These are phyloP conservation scores for Papiliotrema terrestris DNA, from an alignment of 1,284 basidiomycete species.

Conservation along the genomic window DNA sequence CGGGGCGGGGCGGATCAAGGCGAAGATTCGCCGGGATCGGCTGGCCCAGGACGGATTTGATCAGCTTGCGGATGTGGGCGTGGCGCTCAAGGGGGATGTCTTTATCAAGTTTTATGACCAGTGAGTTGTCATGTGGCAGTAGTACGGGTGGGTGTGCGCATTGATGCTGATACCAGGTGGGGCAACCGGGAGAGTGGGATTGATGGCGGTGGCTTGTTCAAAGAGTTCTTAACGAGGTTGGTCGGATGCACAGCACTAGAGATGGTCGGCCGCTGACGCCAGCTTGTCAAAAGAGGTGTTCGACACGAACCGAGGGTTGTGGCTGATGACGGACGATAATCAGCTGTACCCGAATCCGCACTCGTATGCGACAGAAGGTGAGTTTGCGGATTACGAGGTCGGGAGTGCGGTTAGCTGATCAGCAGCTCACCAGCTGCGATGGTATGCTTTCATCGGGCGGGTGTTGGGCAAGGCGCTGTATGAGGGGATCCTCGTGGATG, in stretches of 20 bases:
- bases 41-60: conserved; percentile 84
- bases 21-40: conserved; percentile 66
- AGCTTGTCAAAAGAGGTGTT: conserved; percentile 88
- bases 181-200: conserved; percentile 42
- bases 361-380: conserved; percentile 77
- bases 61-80: conserved; percentile 61
- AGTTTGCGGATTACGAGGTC: too few species aligned
- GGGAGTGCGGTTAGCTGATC: background rate
- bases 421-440: conserved; percentile 73
- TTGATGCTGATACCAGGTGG: conserved; percentile 18
- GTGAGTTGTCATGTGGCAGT: conserved; percentile 53
- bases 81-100: conserved; percentile 72
- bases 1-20: conserved; percentile 27
- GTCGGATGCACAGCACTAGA: conserved; percentile 22
- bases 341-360: conserved; percentile 95
- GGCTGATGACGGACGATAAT: conserved; percentile 83
- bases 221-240: conserved; percentile 83
- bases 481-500: conserved; percentile 93
- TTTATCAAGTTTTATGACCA: conserved; percentile 89
- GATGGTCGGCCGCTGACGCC: conserved; percentile 2
- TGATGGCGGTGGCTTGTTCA: conserved; percentile 96
- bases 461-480: conserved; percentile 95
- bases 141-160: background rate
- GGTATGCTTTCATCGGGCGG: conserved; percentile 92
- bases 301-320: conserved; percentile 88